These are phyloP conservation scores for Beta vulgaris DNA, from an alignment of 148 eudicot species.

Conservation along the genomic window DNA sequence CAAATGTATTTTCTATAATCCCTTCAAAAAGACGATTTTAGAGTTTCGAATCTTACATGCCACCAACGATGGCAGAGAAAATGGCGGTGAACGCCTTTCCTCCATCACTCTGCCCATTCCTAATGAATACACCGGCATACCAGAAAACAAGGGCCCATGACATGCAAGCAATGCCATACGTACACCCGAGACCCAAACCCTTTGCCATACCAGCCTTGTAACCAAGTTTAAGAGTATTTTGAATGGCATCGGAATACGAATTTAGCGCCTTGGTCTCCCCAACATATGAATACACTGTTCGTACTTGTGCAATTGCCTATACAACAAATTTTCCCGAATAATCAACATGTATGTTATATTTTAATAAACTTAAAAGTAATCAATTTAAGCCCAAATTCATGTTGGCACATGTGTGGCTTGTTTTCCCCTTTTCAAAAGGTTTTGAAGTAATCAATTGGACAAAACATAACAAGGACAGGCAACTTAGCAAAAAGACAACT, in stretches of 20 bases:
- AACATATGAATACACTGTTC: slow-evolving; percentile 94
- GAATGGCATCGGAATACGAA: slow-evolving; percentile 93
- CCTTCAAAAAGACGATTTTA: background rate
- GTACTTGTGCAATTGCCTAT: slow-evolving; percentile 96
- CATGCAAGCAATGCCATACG: slow-evolving; percentile 99
- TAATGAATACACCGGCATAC: slow-evolving; percentile 98
- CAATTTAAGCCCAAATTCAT: background rate
- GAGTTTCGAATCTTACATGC: slow-evolving; percentile 67
- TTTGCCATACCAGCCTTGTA: slow-evolving; percentile 99
- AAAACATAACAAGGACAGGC: background rate
- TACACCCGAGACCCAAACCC: slow-evolving; percentile 96
- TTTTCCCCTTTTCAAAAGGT: background rate
- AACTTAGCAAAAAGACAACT: slow-evolving; percentile 10
- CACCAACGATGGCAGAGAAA: slow-evolving; percentile 98
- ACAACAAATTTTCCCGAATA: background rate
- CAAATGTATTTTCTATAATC: no score
- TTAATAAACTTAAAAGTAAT: background rate
- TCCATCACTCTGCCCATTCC: slow-evolving; percentile 97
- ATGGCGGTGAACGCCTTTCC: slow-evolving; percentile 99
- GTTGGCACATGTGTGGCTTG: background rate
- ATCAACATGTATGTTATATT: background rate
- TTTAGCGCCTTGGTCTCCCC: slow-evolving; percentile 89
- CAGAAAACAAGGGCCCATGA: slow-evolving; percentile 99
- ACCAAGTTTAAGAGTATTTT: slow-evolving; percentile 86
- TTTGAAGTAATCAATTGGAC: background rate